Evolutionary conservation across 495 filamentous ascomycete genomes (phyloP), one percentile per base, ranked within the genome.

Genomic region (Cercophora sp.): DNA sequence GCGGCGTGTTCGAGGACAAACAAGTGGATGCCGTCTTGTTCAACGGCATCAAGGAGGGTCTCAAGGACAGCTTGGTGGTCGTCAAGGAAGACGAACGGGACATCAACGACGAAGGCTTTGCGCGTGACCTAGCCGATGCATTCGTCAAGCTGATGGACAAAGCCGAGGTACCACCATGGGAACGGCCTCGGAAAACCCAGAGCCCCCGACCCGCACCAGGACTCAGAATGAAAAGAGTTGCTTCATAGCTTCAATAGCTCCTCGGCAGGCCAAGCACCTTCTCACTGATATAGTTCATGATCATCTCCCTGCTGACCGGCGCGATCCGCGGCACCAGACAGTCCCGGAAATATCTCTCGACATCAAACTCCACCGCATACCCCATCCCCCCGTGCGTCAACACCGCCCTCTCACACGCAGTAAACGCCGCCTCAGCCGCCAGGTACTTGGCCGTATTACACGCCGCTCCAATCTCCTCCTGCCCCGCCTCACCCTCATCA

Each of bases 391-490:
- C 87, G 53, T 85, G 82, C 11, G 78, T 78, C 53, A 89, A 56
- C 11, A 85, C 80, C 5, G 83, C 82, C 25, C 80, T 70, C 64
- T 89, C 86, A 65, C 87, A 91, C 3, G 87, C 85, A 31, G 71
- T 78, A 59, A 87, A 89, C 1, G 85, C 86, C 20, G 87, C 87
- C 58, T 92, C 87, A 1, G 87, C 87, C 3, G 88, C 87, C 35
- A 92, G 60, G 59, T 88, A 90, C 66, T 90, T 91, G 8, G 87
- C 85, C 31, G 77, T 81, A 62, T 90, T 92, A 50, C 79, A 83
- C 5, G 85, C 87, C 1, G 89, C 81, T 0, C 87, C 87, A 9
- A 92, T 77, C 9, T 76, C 73, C 43, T 85, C 75, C 57, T 79
- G 76, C 5, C 74, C 83, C n/a, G 60, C 70, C 51, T 44, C 69